Base-by-base conservation (phyloP, 2,329 filamentous ascomycete genomes). In the Hypomyces rosellus region DNA sequence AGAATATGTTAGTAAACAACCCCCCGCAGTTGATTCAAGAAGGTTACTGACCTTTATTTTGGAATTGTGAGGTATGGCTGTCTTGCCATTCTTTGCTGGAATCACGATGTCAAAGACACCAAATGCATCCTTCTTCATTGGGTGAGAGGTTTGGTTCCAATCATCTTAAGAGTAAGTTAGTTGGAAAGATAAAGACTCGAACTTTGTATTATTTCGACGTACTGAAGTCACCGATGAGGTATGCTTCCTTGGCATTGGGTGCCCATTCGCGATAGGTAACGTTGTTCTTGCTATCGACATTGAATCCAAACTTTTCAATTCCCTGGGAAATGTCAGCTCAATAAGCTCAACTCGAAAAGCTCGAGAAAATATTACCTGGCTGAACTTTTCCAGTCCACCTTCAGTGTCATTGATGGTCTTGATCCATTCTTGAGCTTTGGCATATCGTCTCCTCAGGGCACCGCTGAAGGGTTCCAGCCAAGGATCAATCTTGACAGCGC, bases 201-300 rank as follows among this genome's bases (percentile, higher is more conserved):
- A 14, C 6, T 20, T 11, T 34, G 30, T 16, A 15, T 15, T 18
- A n/a, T n/a, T 30, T 30, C 7, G 20, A 65, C 84, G 59, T 74
- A 91, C 87, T 99, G 76, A 97, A 99, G 60, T 97, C 93, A 54
- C 93, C 93, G 60, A 95, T 86, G 47, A 99, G 78, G 65, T 84
- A 90, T 45, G 93, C 93, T 63, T 87, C 78, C 38, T 82, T 75
- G 48, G 90, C 92, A 74, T 90, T 95, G 22, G 93, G 91, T 1
- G 93, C 93, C 93, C 93, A 99, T 78, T 99, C 93, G 59, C 89
- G 81, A 70, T 99, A 99, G 51, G 78, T 76, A 58, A 99, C 89
- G 67, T 91, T 90, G 67, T 89, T 89, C 62, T 95, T 84, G 48
- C 81, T 74, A 64, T 85, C 78, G 53, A 93, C 84, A 59, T 88